A percentile compares a stretch with the other conserved stretches of the same genome.
Evolutionary conservation across 2,329 filamentous ascomycete genomes (phyloP).

Genomic region (Aureobasidium sp.): DNA sequence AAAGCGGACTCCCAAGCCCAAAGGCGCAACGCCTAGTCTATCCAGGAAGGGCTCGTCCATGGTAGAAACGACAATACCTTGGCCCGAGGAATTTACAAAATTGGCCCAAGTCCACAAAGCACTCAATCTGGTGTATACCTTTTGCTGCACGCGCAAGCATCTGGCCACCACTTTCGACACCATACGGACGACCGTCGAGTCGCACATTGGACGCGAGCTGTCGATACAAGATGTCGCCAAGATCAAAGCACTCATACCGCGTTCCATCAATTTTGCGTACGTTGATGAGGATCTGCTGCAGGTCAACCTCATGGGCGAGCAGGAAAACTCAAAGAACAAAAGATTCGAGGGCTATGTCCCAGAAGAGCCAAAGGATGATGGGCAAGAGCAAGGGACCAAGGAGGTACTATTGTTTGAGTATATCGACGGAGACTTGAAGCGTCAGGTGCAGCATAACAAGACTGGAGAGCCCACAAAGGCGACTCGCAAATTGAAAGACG

Average conservation of each 20-base stretch:
- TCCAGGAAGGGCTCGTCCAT: conserved; percentile 43
- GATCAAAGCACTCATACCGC: conserved; percentile 70
- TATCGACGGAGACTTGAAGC: conserved; percentile 81
- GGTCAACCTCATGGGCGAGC: conserved; percentile 66
- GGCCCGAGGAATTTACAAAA: conserved; percentile 68
- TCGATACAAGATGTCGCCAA: conserved; percentile 72
- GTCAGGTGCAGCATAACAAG: conserved; percentile 64
- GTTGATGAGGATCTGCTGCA: conserved; percentile 79
- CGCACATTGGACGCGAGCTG: conserved; percentile 66
- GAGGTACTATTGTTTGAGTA: conserved; percentile 89
- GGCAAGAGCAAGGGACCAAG: conserved; percentile 36
- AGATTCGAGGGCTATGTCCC: conserved; percentile 41
- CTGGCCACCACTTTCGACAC: conserved; percentile 87
- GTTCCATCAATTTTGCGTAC: conserved; percentile 74
- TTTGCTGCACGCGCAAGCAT: conserved; percentile 88
- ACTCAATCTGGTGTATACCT: conserved; percentile 88
- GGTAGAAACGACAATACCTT: conserved; percentile 51
- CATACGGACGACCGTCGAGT: conserved; percentile 76
- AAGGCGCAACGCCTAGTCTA: conserved; percentile 25
- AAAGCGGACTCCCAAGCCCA: conserved; percentile 37
- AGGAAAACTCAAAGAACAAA: conserved; percentile 51
- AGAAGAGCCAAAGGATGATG: conserved; percentile 30
- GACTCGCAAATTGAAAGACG: conserved; percentile 61
- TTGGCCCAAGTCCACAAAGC: conserved; percentile 74
- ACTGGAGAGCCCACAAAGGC: conserved; percentile 66